phyloP scores from a whole-genome alignment of 345 rosid genomes.

The Gossypium raimondii region DNA sequence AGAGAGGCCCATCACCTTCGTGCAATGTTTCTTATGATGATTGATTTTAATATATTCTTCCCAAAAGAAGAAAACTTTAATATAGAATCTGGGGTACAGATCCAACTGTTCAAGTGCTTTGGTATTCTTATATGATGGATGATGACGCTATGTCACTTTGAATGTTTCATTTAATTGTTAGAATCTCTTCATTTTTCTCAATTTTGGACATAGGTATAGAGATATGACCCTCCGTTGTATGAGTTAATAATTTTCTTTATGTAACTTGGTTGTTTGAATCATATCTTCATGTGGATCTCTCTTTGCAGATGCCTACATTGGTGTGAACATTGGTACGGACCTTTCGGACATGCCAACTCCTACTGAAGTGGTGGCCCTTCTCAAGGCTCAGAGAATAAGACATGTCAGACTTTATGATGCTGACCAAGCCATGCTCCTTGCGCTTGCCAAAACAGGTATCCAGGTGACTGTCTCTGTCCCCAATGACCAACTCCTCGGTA shows the following conservation, averaged over 20 bases:
- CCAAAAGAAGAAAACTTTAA: not conserved
- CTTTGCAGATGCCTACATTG: slow-evolving; percentile 66
- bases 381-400: slow-evolving; percentile 77
- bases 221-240: no score
- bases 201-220: no score
- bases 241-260: not conserved
- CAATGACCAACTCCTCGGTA: slow-evolving; percentile 89
- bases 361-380: slow-evolving; percentile 78
- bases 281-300: not conserved
- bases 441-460: slow-evolving; percentile 85
- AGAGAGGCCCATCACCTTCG: not conserved
- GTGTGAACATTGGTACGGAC: slow-evolving; percentile 86
- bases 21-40: slow-evolving; percentile 3
- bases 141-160: not conserved
- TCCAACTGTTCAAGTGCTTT: slow-evolving; percentile 5
- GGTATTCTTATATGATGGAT: slow-evolving; percentile 4
- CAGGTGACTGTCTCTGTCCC: slow-evolving; percentile 84
- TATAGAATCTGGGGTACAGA: not conserved
- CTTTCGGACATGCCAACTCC: slow-evolving; percentile 89
- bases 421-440: slow-evolving; percentile 74
- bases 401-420: slow-evolving; percentile 84
- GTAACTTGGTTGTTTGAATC: not conserved
- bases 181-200: no score
- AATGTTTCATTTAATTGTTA: not conserved
- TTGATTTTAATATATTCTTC: slow-evolving; percentile 1